Percentiles rank a stretch among this genome's conserved stretches.
These are phyloP conservation scores for Blastosporella zonata DNA, from an alignment of 1,284 basidiomycete species.

Conservation along the genomic window DNA sequence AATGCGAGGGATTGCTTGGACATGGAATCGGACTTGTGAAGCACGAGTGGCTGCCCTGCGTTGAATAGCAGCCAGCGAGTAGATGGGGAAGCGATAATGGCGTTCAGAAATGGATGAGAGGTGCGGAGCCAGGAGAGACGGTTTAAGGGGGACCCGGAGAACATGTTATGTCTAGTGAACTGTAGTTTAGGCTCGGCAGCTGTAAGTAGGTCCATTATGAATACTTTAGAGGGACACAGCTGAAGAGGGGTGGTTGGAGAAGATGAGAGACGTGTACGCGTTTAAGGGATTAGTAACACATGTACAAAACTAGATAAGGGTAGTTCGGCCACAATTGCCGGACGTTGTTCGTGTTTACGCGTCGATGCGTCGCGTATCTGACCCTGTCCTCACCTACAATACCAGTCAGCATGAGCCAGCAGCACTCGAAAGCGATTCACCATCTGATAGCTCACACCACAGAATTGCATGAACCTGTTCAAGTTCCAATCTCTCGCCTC, in stretches of 20 bases:
- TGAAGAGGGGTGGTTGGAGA: background rate
- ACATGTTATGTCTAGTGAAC: conserved; percentile 52
- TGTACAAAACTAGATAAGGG: too few relatives aligned
- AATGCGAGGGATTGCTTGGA: conserved; percentile 41
- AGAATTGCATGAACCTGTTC: conserved; percentile 50
- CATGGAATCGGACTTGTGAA: conserved; percentile 22
- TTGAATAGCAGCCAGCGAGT: conserved; percentile 78
- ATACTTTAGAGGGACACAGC: background rate
- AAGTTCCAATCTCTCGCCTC: conserved; percentile 41
- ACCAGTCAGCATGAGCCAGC: background rate
- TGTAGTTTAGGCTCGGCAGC: too few relatives aligned
- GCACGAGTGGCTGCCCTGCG: conserved; percentile 59
- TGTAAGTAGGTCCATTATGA: too few relatives aligned
- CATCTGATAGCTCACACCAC: conserved; percentile 45
- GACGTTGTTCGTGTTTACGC: background rate
- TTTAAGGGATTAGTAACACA: too few relatives aligned
- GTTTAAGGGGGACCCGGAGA: conserved; percentile 80
- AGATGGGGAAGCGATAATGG: conserved; percentile 52
- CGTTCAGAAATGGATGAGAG: conserved; percentile 69
- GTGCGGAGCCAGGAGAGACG: conserved; percentile 83
- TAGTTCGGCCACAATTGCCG: background rate
- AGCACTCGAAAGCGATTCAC: conserved; percentile 1
- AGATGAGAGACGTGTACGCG: background rate
- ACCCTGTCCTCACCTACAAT: conserved; percentile 14
- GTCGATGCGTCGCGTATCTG: conserved; percentile 10